Evolutionary conservation across 192 early-diverging fungal genomes (phyloP).

Genomic region (Diversispora epigaea): DNA sequence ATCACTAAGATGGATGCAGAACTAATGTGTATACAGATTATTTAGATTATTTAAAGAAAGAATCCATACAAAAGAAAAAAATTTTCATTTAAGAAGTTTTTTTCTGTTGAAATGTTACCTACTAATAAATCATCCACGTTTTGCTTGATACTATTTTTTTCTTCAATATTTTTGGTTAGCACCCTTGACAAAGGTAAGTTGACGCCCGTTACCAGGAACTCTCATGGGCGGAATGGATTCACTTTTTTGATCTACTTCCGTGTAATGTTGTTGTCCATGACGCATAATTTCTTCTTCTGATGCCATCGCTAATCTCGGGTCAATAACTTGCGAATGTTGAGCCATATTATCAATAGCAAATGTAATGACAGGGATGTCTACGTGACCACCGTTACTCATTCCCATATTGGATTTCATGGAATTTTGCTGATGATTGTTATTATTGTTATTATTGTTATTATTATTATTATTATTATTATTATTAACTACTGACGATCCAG

Average conservation of each 20-base stretch:
- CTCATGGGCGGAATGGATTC: neutral
- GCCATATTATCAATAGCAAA: neutral
- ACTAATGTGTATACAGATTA: conserved; percentile 11
- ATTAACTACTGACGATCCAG: neutral
- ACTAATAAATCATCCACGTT: no score
- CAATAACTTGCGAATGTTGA: neutral
- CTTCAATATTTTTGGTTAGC: neutral
- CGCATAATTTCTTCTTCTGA: neutral
- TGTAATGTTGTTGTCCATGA: neutral
- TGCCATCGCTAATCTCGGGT: neutral
- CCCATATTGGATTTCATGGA: neutral
- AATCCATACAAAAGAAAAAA: no score
- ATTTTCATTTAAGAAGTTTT: neutral
- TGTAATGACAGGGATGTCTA: neutral
- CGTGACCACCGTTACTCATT: neutral
- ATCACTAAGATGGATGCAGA: neutral
- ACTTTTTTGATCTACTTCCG: neutral
- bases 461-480: conserved; percentile 1
- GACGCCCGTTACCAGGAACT: neutral
- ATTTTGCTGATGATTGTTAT: neutral
- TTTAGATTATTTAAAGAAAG: neutral
- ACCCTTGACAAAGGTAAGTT: neutral
- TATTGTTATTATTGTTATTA: neutral
- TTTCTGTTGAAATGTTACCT: neutral
- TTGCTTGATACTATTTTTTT: no score